These are phyloP conservation scores for Filobasidium floriforme DNA, from an alignment of 768 basidiomycete genomes.

Conservation along the genomic window DNA sequence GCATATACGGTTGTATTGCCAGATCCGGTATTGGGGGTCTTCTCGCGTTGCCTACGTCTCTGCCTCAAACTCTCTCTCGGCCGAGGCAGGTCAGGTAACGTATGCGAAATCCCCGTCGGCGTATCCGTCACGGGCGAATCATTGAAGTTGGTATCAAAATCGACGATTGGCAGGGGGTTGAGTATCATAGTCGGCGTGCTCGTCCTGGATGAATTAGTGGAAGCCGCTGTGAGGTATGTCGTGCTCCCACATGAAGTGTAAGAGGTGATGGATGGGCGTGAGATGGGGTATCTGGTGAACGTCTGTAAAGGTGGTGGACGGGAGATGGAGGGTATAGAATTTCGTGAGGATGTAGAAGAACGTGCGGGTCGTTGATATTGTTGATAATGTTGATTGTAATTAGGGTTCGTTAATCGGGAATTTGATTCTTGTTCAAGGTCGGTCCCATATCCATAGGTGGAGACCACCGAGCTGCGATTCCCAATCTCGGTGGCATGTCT, in stretches of 20 bases:
- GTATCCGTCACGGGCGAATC: neutral
- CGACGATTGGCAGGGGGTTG: conserved; percentile 5
- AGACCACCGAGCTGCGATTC: neutral
- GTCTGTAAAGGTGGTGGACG: neutral
- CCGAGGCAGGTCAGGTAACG: no score
- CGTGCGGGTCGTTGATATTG: neutral
- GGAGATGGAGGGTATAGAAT: neutral
- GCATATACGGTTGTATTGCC: no score
- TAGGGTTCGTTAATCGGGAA: neutral
- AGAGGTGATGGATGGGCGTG: neutral
- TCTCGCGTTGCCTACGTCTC: neutral
- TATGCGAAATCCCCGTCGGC: neutral
- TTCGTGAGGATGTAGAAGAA: neutral
- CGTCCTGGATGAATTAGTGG: neutral
- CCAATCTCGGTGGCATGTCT: neutral
- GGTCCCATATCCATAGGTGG: neutral
- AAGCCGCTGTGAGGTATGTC: neutral
- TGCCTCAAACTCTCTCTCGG: neutral
- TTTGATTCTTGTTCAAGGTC: neutral
- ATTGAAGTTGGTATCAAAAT: neutral
- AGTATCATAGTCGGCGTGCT: neutral
- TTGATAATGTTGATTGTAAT: neutral
- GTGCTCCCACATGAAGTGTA: neutral
- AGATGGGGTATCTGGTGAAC: neutral
- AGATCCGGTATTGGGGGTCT: no score